phyloP scores from a whole-genome alignment of 2,329 filamentous ascomycete genomes.

The Apiospora marii region DNA sequence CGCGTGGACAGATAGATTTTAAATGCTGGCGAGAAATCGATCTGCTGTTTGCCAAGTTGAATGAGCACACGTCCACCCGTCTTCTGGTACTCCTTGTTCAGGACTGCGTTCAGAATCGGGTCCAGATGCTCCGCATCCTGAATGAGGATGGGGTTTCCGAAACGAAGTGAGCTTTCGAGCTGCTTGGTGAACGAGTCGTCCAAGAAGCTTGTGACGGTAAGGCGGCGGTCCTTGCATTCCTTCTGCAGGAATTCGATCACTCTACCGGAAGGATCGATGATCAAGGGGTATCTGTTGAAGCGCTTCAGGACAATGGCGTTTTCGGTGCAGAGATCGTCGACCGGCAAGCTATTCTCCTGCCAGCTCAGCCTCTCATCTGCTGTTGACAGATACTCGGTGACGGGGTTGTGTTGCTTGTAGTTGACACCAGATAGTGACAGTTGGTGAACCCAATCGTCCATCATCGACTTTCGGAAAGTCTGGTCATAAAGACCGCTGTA shows the following conservation, averaged over 20 bases:
- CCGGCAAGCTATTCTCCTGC: constrained; percentile 93
- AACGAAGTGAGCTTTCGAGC: constrained; percentile 93
- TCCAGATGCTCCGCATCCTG: constrained; percentile 98
- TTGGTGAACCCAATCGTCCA: constrained; percentile 97
- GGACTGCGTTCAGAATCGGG: constrained; percentile 95
- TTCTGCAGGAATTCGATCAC: constrained; percentile 95
- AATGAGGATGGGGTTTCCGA: constrained; percentile 97
- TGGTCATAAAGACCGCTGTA: constrained; percentile 98
- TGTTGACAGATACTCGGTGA: constrained; percentile 96
- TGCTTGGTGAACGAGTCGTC: constrained; percentile 99
- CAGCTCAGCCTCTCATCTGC: constrained; percentile 94
- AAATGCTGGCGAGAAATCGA: constrained; percentile 97
- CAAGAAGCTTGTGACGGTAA: constrained; percentile 97
- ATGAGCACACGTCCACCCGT: constrained; percentile 98
- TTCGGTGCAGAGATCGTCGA: constrained; percentile 97
- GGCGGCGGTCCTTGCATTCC: constrained; percentile 89
- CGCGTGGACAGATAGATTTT: constrained; percentile 93
- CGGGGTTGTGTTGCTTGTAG: constrained; percentile 91
- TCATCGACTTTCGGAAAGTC: constrained; percentile 96
- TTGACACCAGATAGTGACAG: constrained; percentile 90
- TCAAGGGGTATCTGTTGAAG: constrained; percentile 97
- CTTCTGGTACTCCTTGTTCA: constrained; percentile 99
- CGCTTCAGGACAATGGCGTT: constrained; percentile 97
- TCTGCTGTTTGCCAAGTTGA: constrained; percentile 97
- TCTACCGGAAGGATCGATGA: constrained; percentile 95